These are phyloP conservation scores for Lachancea meyersii DNA, from an alignment of 805 yeast genomes.

Conservation along the genomic window DNA sequence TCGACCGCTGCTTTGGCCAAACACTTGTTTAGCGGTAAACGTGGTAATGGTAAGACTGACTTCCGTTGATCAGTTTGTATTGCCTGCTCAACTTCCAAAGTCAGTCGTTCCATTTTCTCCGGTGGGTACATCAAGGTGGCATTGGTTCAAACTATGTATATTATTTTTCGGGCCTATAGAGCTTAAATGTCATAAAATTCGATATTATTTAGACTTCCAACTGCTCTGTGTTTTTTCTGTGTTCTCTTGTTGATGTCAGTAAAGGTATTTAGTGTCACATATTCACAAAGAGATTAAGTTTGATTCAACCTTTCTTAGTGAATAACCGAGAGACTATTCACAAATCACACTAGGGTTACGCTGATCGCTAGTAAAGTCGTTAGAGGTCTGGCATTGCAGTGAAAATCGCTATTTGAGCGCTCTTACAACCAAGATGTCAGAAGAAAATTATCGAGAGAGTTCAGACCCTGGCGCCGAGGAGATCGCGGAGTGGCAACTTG, in stretches of 20 bases:
- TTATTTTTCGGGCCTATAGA: conserved; percentile 4
- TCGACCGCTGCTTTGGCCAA: conserved; percentile 78
- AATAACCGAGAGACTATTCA: not conserved
- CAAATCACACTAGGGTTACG: too few species aligned
- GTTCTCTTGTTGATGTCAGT: not conserved
- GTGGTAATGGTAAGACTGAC: conserved; percentile 91
- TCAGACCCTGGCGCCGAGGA: not conserved
- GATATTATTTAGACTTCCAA: not conserved
- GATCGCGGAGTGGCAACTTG: conserved; percentile 1
- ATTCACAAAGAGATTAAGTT: not conserved
- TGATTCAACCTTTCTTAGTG: not conserved
- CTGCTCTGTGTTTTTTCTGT: not conserved
- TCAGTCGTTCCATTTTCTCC: conserved; percentile 1
- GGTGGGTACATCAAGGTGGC: conserved; percentile 5
- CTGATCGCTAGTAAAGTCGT: too few species aligned
- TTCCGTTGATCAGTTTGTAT: conserved; percentile 55
- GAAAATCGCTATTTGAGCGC: not conserved
- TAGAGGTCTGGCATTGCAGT: too few species aligned
- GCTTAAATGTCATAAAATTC: not conserved
- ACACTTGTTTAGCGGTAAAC: conserved; percentile 93
- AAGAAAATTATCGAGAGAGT: not conserved
- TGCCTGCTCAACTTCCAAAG: not conserved
- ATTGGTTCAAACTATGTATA: conserved; percentile 5
- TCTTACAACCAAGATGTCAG: not conserved
- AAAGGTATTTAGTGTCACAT: not conserved